Evolutionary conservation across 352 stramenopile species (phyloP), one percentile per base, ranked within the genome.

Genomic region (Phytophthora colocasiae): DNA sequence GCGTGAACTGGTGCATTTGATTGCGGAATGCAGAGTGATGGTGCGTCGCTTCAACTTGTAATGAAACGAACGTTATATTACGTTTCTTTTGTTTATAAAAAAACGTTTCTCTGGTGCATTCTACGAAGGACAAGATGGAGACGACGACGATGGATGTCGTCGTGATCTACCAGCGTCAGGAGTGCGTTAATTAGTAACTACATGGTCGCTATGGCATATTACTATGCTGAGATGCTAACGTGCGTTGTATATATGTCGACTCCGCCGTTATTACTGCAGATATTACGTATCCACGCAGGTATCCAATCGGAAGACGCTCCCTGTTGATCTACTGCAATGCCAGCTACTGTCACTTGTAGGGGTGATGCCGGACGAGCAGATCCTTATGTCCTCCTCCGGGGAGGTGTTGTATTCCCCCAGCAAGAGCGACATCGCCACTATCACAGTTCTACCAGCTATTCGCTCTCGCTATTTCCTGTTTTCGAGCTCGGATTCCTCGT

Each of bases 291-390:
- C 74, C 26, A 72, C 63, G 11, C 58, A 68, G 24, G 40, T 43
- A 31, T 69, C 70, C 0, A 49, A 75, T 67, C 66, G 52, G 19
- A 62, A 57, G 29, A 49, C 54, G 24, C 58, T 93, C 34, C 53
- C 69, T 24, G 56, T 88, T 4, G 83, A 91, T 47, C 52, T 93
- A 64, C 58, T 92, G 41, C 85, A 91, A 65, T 89, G 79, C 48
- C 83, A 92, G 52, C 62, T 93, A 17, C 58, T 93, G 34, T 93
- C 85, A 46, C 83, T 93, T 14, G 15, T 87, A 14, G 83, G 80
- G 4, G 48, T 89, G n/a, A 59, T 79, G 10, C 80, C 81, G 0
- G 74, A 89, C 4, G 75, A 89, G 15, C 85, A 93, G 55, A 59
- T 80, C 27, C 65, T 92, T 38, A 45, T 91, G 15, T 89, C 75